Conservation (phyloP, 2,329 filamentous ascomycete genomes). For the Ceratocystis diversiconidia region DNA sequence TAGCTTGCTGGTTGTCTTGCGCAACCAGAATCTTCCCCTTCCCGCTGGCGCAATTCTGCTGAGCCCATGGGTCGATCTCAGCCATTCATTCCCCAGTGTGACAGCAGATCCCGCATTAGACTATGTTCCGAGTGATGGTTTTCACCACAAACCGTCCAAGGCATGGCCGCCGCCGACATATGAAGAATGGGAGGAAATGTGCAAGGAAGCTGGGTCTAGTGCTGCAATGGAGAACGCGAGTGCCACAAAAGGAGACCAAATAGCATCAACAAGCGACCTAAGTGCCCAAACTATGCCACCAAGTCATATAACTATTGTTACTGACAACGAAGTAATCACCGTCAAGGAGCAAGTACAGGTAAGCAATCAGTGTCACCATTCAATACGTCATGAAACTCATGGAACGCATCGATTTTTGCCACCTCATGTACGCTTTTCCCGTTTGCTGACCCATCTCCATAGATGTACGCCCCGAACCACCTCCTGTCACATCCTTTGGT, state of each 20-base stretch:
- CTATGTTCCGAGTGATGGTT: constrained; percentile 78
- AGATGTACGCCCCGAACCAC: constrained; percentile 68
- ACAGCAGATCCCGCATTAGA: constrained; percentile 57
- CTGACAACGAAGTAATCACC: constrained; percentile 56
- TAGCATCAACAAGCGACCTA: constrained; percentile 6
- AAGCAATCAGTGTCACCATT: constrained; percentile 18
- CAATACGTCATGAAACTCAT: neutral
- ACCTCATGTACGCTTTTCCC: neutral
- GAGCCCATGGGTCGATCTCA: constrained; percentile 91
- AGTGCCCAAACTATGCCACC: neutral
- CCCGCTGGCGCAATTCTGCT: constrained; percentile 84
- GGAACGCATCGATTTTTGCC: neutral
- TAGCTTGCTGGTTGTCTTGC: constrained; percentile 61
- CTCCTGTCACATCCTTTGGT: constrained; percentile 77
- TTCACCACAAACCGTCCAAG: constrained; percentile 75
- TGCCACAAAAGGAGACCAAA: constrained; percentile 4
- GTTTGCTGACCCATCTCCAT: constrained; percentile 26
- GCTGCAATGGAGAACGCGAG: constrained; percentile 22
- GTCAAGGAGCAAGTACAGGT: constrained; percentile 90
- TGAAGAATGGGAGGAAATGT: constrained; percentile 50
- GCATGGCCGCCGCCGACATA: constrained; percentile 88
- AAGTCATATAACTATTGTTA: constrained; percentile 35
- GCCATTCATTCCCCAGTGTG: constrained; percentile 91
- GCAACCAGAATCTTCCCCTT: constrained; percentile 69
- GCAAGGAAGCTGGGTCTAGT: constrained; percentile 31